Evolutionary conservation across 352 stramenopile species (phyloP).

Genomic region (Phytophthora niederhauseri): DNA sequence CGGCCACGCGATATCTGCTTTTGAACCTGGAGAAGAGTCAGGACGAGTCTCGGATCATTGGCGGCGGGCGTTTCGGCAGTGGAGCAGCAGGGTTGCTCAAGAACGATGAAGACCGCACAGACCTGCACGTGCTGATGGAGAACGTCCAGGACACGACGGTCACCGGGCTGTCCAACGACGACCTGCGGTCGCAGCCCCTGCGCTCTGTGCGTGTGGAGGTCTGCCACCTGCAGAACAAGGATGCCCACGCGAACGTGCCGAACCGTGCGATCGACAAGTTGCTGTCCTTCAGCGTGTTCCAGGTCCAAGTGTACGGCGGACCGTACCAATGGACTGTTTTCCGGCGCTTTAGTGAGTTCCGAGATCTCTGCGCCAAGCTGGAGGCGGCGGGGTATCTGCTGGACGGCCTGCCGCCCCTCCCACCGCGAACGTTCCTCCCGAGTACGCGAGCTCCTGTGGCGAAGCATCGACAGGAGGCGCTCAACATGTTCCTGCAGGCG

Average conservation of each 20-base stretch:
- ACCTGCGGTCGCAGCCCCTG: slow-evolving; percentile 75
- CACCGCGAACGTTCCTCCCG: slow-evolving; percentile 72
- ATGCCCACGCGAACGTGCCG: slow-evolving; percentile 83
- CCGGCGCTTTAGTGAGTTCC: slow-evolving; percentile 87
- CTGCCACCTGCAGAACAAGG: slow-evolving; percentile 88
- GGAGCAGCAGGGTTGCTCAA: slow-evolving; percentile 22
- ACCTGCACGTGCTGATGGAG: slow-evolving; percentile 82
- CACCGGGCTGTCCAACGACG: slow-evolving; percentile 67
- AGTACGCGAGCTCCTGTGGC: slow-evolving; percentile 72
- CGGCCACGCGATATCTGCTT: slow-evolving; percentile 77
- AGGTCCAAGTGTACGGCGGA: slow-evolving; percentile 83
- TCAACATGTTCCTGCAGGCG: slow-evolving; percentile 82
- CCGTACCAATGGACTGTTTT: slow-evolving; percentile 89
- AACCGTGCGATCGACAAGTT: slow-evolving; percentile 69
- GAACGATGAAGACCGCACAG: slow-evolving; percentile 71
- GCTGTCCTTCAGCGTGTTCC: slow-evolving; percentile 85
- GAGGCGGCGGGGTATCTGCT: slow-evolving; percentile 52
- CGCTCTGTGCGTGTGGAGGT: slow-evolving; percentile 83
- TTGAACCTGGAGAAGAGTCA: slow-evolving; percentile 87
- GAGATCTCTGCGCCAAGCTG: slow-evolving; percentile 55
- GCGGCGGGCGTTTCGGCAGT: slow-evolving; percentile 20
- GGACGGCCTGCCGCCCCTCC: slow-evolving; percentile 66
- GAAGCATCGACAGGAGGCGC: slow-evolving; percentile 73
- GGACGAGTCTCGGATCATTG: slow-evolving; percentile 57
- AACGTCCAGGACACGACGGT: slow-evolving; percentile 85